These are phyloP conservation scores for Salix exigua DNA, from an alignment of 345 rosid genomes.

Conservation along the genomic window DNA sequence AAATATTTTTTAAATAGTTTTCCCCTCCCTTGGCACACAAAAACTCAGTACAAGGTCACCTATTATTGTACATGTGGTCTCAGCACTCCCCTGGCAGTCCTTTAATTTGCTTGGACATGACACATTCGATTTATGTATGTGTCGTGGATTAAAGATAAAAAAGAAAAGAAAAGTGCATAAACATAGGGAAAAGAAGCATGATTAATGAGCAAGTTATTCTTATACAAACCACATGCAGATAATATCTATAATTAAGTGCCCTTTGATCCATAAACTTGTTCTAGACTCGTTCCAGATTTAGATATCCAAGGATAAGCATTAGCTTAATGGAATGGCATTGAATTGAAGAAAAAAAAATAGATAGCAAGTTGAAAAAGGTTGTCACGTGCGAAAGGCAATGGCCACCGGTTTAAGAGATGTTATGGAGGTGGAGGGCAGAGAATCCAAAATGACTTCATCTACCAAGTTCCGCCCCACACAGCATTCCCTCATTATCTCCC, in stretches of 20 bases:
- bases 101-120: constrained; percentile 6
- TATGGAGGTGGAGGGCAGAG: constrained; percentile 1
- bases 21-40: neutral
- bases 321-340: neutral
- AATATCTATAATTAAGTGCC: neutral
- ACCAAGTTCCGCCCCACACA: constrained; percentile 10
- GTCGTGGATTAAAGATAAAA: neutral
- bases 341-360: neutral
- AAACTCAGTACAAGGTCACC: neutral
- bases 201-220: neutral
- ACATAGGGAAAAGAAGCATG: neutral
- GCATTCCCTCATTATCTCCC: neutral
- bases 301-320: neutral
- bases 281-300: neutral
- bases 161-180: neutral
- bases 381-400: constrained; percentile 2
- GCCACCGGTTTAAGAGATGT: neutral
- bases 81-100: neutral
- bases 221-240: neutral
- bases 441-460: constrained; percentile 14
- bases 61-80: neutral
- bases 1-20: too few species aligned
- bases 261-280: neutral
- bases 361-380: too few species aligned
- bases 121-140: neutral